Evolutionary conservation across 139 green algal genomes (phyloP).

Genomic region (Bryopsis sp.): DNA sequence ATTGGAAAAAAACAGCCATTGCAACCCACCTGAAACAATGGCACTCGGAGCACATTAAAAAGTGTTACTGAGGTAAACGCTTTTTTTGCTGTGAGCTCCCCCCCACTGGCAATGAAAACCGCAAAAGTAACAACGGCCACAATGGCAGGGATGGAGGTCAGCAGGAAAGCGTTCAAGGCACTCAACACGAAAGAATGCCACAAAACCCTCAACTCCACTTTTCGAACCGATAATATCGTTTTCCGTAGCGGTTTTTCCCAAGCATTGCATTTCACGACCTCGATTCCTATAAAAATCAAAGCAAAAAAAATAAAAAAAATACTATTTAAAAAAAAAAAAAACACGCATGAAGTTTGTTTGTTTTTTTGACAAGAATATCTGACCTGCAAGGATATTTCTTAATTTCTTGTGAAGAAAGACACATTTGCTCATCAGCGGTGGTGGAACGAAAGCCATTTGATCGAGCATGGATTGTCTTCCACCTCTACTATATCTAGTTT

Average conservation of each 20-base stretch:
- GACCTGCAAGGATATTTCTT: too few relatives aligned
- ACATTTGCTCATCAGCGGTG: too few relatives aligned
- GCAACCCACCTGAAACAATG: slow-evolving; percentile 40
- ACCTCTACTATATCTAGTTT: too few relatives aligned
- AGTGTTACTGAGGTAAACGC: slow-evolving; percentile 66
- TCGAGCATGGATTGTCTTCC: too few relatives aligned
- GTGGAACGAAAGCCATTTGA: too few relatives aligned
- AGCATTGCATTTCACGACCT: slow-evolving; percentile 56
- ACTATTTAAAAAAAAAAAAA: too few relatives aligned
- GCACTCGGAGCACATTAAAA: slow-evolving; percentile 73
- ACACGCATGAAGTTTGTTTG: too few relatives aligned
- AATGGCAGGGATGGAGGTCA: slow-evolving; percentile 33
- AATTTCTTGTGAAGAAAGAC: too few relatives aligned
- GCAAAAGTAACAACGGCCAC: slow-evolving; percentile 43
- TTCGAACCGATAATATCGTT: slow-evolving; percentile 20
- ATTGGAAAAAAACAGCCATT: not conserved
- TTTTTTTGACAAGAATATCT: too few relatives aligned
- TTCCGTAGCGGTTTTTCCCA: slow-evolving; percentile 39
- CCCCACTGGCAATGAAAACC: slow-evolving; percentile 34
- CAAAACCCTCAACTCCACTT: slow-evolving; percentile 28
- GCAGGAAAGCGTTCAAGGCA: slow-evolving; percentile 31
- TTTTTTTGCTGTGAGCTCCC: slow-evolving; percentile 35
- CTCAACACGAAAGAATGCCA: slow-evolving; percentile 29
- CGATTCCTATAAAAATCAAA: slow-evolving; percentile 34
- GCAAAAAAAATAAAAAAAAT: not conserved